Base-by-base conservation (phyloP, 805 yeast species). In the Isabelozyma heimii region DNA sequence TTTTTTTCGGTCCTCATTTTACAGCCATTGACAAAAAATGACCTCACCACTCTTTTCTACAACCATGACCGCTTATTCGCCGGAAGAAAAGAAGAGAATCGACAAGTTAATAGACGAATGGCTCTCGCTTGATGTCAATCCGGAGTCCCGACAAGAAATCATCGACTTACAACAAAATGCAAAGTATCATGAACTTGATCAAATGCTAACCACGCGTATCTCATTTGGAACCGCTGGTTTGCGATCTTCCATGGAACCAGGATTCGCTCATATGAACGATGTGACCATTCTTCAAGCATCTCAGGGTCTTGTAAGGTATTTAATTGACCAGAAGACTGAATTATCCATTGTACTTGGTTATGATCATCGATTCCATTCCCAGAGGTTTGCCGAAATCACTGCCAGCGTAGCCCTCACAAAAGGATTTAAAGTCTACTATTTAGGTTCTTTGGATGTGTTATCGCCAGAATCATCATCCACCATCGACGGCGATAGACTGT, bases 181-280 rank as follows among this genome's bases (percentile, higher is more conserved):
- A 2, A 61, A 82, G 50, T 66, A 69, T 56, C 66, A 59, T 0
- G 81, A 72, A 46, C 70, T 90, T 37, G 80, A 79, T 42, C 61
- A 62, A 37, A 73, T 87, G 45, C 71, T 90, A 28, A 60, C 78
- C 41, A 56, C 60, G n/a, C 68, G 97, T 46, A 85, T 91, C 26
- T 71, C 83, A 10, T 92, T 92, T 66, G 98, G 98, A 0, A 92
- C 98, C 0, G 97, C 98, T 2, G 98, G 97, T 0, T 78, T 94
- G 43, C 74, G 99, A 26, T 81, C 96, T 1, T 71, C 76, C 17
- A 91, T 94, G 97, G 91, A 84, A 52, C 90, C 97, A 0, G 98
- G 99, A 0, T 91, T 88, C 62, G 79, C 82, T 46, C 80, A 91
- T 56, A 87, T 94, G 92, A 92, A 94, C 65, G 86, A 85, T 52